phyloP scores from a whole-genome alignment of 2,329 filamentous ascomycete species.

The Ampelomyces quisqualis region DNA sequence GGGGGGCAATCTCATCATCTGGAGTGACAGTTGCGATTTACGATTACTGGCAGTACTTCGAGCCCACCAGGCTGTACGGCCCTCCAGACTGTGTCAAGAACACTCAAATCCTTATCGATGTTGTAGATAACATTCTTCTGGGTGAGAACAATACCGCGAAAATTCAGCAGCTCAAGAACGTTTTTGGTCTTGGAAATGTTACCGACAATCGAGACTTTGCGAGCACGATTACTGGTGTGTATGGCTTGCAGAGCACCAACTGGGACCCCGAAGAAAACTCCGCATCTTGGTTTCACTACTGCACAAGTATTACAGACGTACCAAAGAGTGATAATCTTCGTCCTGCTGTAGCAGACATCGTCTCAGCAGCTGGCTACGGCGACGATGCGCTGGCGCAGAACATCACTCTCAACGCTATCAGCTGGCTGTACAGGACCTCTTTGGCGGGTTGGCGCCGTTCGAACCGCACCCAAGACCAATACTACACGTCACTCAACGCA shows the following conservation, averaged over 20 bases:
- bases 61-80: slow-evolving; percentile 58
- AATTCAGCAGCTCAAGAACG: slow-evolving; percentile 51
- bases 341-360: slow-evolving; percentile 47
- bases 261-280: slow-evolving; percentile 60
- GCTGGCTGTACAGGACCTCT: slow-evolving; percentile 53
- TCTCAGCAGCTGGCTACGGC: slow-evolving; percentile 53
- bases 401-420: slow-evolving; percentile 58
- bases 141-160: slow-evolving; percentile 49
- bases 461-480: slow-evolving; percentile 50
- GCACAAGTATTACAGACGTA: slow-evolving; percentile 55
- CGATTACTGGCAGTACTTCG: slow-evolving; percentile 70
- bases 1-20: slow-evolving; percentile 76
- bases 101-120: slow-evolving; percentile 61
- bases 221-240: slow-evolving; percentile 50
- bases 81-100: slow-evolving; percentile 64
- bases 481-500: slow-evolving; percentile 53
- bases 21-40: slow-evolving; percentile 76
- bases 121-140: slow-evolving; percentile 61
- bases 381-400: slow-evolving; percentile 49
- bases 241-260: slow-evolving; percentile 53
- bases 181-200: slow-evolving; percentile 55
- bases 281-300: slow-evolving; percentile 52
- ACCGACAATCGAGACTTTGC: slow-evolving; percentile 58
- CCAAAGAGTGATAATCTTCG: slow-evolving; percentile 40
- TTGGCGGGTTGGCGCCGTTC: slow-evolving; percentile 44